Evolutionary conservation across 2,329 filamentous ascomycete genomes (phyloP).

Genomic region (Ophiostoma pallidulum): DNA sequence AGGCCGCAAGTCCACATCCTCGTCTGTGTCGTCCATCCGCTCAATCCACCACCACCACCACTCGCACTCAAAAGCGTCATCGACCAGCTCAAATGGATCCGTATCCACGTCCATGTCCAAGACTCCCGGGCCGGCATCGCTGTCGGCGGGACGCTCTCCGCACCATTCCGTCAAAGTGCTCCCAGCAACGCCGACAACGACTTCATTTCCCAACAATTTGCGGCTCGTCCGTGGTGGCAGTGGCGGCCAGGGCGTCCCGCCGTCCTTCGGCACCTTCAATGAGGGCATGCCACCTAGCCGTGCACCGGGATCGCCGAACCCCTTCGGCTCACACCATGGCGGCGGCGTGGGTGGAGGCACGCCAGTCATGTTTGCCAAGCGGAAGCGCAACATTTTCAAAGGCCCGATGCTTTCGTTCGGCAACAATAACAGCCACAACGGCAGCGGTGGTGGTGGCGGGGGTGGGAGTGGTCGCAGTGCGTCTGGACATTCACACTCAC

Average conservation of each 20-base stretch:
- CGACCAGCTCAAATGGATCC: conserved; percentile 73
- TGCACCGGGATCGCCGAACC: conserved; percentile 46
- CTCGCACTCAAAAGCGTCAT: conserved; percentile 88
- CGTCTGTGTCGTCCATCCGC: conserved; percentile 84
- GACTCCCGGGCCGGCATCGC: conserved; percentile 50
- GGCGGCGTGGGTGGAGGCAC: conserved; percentile 18
- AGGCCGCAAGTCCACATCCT: conserved; percentile 91
- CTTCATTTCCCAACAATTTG: conserved; percentile 74
- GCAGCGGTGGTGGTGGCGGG: background rate
- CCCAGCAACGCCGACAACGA: conserved; percentile 71
- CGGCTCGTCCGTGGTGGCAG: conserved; percentile 58
- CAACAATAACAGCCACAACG: conserved; percentile 22
- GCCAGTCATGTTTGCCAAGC: conserved; percentile 64
- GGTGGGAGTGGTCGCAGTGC: conserved; percentile 28
- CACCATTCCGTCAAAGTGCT: conserved; percentile 93
- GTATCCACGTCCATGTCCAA: conserved; percentile 60
- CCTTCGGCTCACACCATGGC: conserved; percentile 21
- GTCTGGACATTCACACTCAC: conserved; percentile 34
- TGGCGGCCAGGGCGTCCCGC: background rate
- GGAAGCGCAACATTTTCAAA: conserved; percentile 75
- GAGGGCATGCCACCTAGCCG: conserved; percentile 42
- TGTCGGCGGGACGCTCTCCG: conserved; percentile 60
- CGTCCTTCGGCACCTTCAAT: conserved; percentile 35
- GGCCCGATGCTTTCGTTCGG: conserved; percentile 59
- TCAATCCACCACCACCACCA: conserved; percentile 82